Conservation (phyloP, 768 basidiomycete species). For the Tricholomella constricta region DNA sequence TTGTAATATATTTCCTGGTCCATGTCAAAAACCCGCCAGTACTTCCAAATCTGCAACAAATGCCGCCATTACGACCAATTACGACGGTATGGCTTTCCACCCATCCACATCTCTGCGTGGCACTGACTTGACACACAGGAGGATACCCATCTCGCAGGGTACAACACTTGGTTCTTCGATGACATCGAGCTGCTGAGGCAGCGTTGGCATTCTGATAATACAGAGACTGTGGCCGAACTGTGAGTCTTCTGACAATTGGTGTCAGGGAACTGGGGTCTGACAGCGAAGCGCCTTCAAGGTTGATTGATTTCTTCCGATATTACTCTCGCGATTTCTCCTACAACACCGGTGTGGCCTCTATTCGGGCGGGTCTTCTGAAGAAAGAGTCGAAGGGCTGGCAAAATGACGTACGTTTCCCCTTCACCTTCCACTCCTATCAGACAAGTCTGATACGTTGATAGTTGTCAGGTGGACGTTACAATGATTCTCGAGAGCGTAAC, state of each 20-base stretch:
- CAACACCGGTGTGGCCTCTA: constrained; percentile 88
- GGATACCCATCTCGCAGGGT: constrained; percentile 76
- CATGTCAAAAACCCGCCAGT: constrained; percentile 98
- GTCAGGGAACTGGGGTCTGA: background rate
- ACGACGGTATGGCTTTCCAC: constrained; percentile 64
- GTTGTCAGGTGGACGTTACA: constrained; percentile 57
- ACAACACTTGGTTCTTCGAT: constrained; percentile 97
- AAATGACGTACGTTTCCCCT: constrained; percentile 68
- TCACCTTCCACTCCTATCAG: background rate
- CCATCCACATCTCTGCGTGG: background rate
- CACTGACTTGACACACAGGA: constrained; percentile 47
- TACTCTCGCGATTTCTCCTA: constrained; percentile 93
- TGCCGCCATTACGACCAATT: constrained; percentile 89
- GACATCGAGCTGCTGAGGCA: constrained; percentile 91
- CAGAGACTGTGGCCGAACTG: constrained; percentile 92
- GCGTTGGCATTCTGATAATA: constrained; percentile 93
- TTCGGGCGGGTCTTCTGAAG: constrained; percentile 84
- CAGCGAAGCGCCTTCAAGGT: constrained; percentile 41
- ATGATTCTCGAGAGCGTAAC: constrained; percentile 84
- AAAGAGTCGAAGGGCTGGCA: constrained; percentile 96
- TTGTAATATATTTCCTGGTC: constrained; percentile 96
- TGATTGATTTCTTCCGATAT: constrained; percentile 98
- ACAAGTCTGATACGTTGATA: constrained; percentile 21
- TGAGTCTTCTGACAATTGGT: constrained; percentile 40
- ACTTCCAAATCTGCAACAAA: constrained; percentile 93